phyloP scores from a whole-genome alignment of 306 rosid genomes.

The Erythrophleum fordii region DNA sequence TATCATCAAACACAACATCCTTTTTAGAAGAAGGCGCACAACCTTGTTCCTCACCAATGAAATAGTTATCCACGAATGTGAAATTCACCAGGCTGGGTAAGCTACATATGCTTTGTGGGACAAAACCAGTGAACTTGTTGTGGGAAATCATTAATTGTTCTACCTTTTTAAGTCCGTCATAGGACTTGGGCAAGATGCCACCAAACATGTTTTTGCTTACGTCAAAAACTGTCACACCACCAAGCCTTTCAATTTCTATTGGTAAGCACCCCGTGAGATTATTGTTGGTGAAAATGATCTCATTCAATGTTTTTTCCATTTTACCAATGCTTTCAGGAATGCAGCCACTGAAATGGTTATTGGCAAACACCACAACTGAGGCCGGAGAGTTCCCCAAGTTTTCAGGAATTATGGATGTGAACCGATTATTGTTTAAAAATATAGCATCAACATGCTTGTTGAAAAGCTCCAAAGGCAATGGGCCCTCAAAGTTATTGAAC shows the following conservation, averaged over 20 bases:
- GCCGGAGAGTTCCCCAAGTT: constrained; percentile 59
- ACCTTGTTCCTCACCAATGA: constrained; percentile 60
- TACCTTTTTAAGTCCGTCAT: constrained; percentile 35
- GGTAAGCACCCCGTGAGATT: constrained; percentile 71
- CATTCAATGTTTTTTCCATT: constrained; percentile 61
- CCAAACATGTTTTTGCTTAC: constrained; percentile 51
- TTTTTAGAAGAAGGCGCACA: constrained; percentile 51
- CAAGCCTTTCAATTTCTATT: constrained; percentile 50
- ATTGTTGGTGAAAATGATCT: constrained; percentile 53
- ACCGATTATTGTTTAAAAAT: constrained; percentile 68
- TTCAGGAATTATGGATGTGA: constrained; percentile 61
- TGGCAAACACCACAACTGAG: constrained; percentile 62
- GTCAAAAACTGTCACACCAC: constrained; percentile 46
- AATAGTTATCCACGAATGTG: constrained; percentile 63
- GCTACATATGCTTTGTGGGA: constrained; percentile 52
- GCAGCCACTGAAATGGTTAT: constrained; percentile 64
- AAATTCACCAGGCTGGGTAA: constrained; percentile 61
- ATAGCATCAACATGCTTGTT: constrained; percentile 54
- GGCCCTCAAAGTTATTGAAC: constrained; percentile 76
- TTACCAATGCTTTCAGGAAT: constrained; percentile 65
- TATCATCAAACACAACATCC: constrained; percentile 45
- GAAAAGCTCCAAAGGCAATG: constrained; percentile 61
- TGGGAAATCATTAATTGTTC: constrained; percentile 49
- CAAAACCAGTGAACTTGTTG: constrained; percentile 69
- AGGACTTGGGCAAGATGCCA: constrained; percentile 60